phyloP scores from a whole-genome alignment of 257 asterid species.

The Ajuga chamaepitys region DNA sequence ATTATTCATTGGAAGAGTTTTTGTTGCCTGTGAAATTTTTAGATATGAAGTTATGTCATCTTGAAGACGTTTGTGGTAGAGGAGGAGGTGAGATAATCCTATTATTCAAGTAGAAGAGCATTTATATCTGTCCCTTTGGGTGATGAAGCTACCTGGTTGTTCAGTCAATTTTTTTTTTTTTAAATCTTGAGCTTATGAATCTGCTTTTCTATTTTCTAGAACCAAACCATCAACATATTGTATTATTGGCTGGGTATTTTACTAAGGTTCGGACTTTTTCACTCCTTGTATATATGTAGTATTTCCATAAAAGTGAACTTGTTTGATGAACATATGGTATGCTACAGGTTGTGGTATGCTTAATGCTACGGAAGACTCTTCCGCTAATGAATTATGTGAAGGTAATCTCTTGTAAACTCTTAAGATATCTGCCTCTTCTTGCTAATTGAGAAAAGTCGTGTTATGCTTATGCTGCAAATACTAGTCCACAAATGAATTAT shows the following conservation, averaged over 20 bases:
- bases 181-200: constrained; percentile 74
- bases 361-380: constrained; percentile 82
- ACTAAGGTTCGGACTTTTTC: constrained; percentile 63
- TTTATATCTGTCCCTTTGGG: constrained; percentile 4
- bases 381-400: constrained; percentile 86
- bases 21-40: constrained; percentile 93
- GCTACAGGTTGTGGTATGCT: constrained; percentile 85
- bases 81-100: constrained; percentile 63
- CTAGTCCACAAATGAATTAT: too few relatives aligned
- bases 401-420: constrained; percentile 35
- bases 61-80: constrained; percentile 91
- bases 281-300: constrained; percentile 7
- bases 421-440: not conserved
- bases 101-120: constrained; percentile 5
- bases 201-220: constrained; percentile 92
- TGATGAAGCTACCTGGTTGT: constrained; percentile 11
- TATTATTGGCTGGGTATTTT: constrained; percentile 90
- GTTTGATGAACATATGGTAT: constrained; percentile 19
- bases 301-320: constrained; percentile 4
- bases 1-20: constrained; percentile 86
- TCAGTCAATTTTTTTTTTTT: constrained; percentile 9
- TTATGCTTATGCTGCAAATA: too few relatives aligned
- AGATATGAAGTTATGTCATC: constrained; percentile 93
- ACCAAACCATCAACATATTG: constrained; percentile 78
- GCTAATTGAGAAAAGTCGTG: constrained; percentile 2